Evolutionary conservation across 2,329 filamentous ascomycete species (phyloP).

Genomic region (Curvularia eragrostidis): DNA sequence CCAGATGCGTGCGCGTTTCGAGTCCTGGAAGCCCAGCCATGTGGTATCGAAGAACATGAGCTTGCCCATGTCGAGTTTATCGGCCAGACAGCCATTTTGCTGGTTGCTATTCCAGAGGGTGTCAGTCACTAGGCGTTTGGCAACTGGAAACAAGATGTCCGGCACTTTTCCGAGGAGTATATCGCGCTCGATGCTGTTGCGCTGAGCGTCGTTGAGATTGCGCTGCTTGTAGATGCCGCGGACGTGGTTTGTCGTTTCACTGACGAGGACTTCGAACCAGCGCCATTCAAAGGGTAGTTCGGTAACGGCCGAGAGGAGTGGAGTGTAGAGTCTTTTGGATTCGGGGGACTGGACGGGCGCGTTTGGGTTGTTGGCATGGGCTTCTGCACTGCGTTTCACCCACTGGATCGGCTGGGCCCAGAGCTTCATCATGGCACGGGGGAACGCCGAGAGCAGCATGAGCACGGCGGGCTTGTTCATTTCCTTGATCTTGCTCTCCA

Average conservation of each 20-base stretch:
- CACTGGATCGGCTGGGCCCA: slow-evolving; percentile 43
- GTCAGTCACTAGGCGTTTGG: slow-evolving; percentile 56
- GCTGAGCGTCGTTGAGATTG: slow-evolving; percentile 53
- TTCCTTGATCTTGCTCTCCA: slow-evolving; percentile 35
- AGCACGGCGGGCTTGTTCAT: slow-evolving; percentile 47
- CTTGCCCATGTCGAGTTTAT: slow-evolving; percentile 67
- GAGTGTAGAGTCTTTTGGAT: slow-evolving; percentile 54
- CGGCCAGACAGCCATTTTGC: slow-evolving; percentile 57
- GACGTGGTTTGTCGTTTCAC: slow-evolving; percentile 71
- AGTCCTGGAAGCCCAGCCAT: slow-evolving; percentile 70
- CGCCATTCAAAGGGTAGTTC: slow-evolving; percentile 54
- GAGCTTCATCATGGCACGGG: slow-evolving; percentile 48
- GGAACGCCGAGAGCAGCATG: slow-evolving; percentile 45
- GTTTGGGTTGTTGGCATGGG: slow-evolving; percentile 41
- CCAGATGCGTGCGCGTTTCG: slow-evolving; percentile 64
- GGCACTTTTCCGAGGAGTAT: slow-evolving; percentile 62
- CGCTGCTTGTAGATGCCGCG: slow-evolving; percentile 61
- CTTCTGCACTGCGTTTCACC: slow-evolving; percentile 37
- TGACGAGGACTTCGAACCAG: slow-evolving; percentile 56
- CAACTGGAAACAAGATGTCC: slow-evolving; percentile 56
- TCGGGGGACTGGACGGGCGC: slow-evolving; percentile 52
- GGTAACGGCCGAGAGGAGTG: slow-evolving; percentile 42
- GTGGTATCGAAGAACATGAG: slow-evolving; percentile 77
- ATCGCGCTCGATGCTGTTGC: slow-evolving; percentile 59
- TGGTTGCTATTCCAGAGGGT: slow-evolving; percentile 47